Conservation (phyloP, 345 rosid genomes). For the Lagerstroemia speciosa region DNA sequence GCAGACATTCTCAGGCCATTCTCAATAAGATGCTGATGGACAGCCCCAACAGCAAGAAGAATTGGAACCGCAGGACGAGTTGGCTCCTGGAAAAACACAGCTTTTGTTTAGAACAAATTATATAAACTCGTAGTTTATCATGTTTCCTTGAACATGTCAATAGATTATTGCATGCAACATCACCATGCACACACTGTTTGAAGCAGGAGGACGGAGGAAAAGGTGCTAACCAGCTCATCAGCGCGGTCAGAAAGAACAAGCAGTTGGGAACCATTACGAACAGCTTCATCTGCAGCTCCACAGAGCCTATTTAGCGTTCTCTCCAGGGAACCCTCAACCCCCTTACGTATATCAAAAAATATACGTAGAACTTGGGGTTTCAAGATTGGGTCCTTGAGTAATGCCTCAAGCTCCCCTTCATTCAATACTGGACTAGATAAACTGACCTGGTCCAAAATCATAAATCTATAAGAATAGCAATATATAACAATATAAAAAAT, state of each 20-base stretch:
- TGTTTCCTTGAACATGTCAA: neutral
- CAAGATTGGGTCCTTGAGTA: slow-evolving; percentile 58
- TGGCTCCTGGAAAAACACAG: slow-evolving; percentile 52
- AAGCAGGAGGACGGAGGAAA: slow-evolving; percentile 7
- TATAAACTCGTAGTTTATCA: neutral
- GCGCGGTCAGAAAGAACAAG: slow-evolving; percentile 86
- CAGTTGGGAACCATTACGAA: slow-evolving; percentile 87
- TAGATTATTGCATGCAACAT: neutral
- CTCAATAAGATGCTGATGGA: slow-evolving; percentile 98
- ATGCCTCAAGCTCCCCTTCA: slow-evolving; percentile 79
- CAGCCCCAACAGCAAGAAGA: slow-evolving; percentile 94
- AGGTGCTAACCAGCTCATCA: slow-evolving; percentile 52
- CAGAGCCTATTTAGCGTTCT: slow-evolving; percentile 59
- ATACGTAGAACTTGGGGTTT: slow-evolving; percentile 58
- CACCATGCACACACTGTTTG: neutral
- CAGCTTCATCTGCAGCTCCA: slow-evolving; percentile 98
- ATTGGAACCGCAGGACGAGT: slow-evolving; percentile 91
- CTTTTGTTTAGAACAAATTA: neutral
- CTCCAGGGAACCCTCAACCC: slow-evolving; percentile 86
- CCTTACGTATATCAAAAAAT: slow-evolving; percentile 86
- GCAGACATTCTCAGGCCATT: slow-evolving; percentile 93
- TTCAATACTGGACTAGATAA: slow-evolving; percentile 81
- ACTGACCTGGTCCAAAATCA: slow-evolving; percentile 44
- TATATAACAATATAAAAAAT: neutral
- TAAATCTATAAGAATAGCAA: slow-evolving; percentile 5